A percentile compares a stretch with the other conserved stretches of the same genome.
Conservation (phyloP, 768 basidiomycete genomes). For the Lentinula raphanica region DNA sequence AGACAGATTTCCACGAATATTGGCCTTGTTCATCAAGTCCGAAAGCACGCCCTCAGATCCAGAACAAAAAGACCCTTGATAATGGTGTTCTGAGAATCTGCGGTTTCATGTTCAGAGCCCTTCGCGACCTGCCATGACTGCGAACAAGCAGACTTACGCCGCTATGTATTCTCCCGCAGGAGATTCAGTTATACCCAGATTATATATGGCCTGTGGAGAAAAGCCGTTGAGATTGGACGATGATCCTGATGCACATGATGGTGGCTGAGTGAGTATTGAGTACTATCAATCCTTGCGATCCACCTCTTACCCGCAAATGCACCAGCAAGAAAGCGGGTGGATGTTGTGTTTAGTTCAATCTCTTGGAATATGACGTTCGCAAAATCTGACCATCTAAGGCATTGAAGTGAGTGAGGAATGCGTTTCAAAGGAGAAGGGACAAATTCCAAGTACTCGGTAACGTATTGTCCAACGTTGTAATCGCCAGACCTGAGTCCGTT, state of each 20-base stretch:
- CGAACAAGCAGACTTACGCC: conserved; percentile 31
- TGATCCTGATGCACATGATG: conserved; percentile 12
- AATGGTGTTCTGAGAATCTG: conserved; percentile 43
- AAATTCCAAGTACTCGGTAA: conserved; percentile 22
- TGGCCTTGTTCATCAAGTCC: conserved; percentile 55
- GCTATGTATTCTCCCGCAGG: conserved; percentile 30
- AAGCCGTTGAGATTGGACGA: conserved; percentile 24
- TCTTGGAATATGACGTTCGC: conserved; percentile 24
- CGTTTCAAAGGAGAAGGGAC: background rate
- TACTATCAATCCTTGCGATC: conserved; percentile 14
- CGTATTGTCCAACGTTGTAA: conserved; percentile 25
- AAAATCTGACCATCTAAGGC: conserved; percentile 29
- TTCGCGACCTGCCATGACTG: too few relatives aligned
- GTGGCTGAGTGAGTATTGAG: conserved; percentile 24
- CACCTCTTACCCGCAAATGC: conserved; percentile 1
- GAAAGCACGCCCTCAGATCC: background rate
- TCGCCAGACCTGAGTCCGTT: conserved; percentile 19
- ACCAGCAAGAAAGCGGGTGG: conserved; percentile 12
- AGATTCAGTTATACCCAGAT: conserved; percentile 34
- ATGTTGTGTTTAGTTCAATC: conserved; percentile 15
- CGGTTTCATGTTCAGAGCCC: background rate
- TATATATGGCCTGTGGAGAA: conserved; percentile 36
- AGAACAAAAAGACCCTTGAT: conserved; percentile 12
- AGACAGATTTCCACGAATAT: conserved; percentile 52
- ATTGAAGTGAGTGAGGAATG: background rate